A percentile compares a stretch with the other conserved stretches of the same genome.
phyloP scores from a whole-genome alignment of 1,284 basidiomycete species.

The Leccinum subrobustum region DNA sequence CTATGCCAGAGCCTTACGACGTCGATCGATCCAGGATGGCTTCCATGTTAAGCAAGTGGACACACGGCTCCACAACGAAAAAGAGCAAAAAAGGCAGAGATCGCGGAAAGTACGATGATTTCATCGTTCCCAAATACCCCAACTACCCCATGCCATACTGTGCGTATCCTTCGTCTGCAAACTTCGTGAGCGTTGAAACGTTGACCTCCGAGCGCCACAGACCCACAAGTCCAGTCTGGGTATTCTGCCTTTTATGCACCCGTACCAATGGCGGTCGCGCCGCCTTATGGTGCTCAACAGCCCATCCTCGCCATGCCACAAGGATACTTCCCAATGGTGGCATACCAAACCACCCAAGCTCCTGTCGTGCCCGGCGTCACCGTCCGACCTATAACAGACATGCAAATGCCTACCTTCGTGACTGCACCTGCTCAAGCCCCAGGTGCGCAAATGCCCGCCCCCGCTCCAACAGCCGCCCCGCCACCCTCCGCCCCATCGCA shows the following conservation, averaged over 20 bases:
- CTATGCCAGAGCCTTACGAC: constrained; percentile 16
- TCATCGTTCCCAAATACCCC: constrained; percentile 19
- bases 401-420: constrained; percentile 22
- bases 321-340: constrained; percentile 23
- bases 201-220: constrained; percentile 12
- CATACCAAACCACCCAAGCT: constrained; percentile 21
- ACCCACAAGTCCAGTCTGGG: constrained; percentile 21
- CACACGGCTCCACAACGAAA: constrained; percentile 12
- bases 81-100: constrained; percentile 20
- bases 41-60: constrained; percentile 21
- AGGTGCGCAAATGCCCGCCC: constrained; percentile 23
- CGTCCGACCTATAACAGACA: constrained; percentile 4
- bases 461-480: neutral
- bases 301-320: constrained; percentile 31
- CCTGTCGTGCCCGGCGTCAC: constrained; percentile 3
- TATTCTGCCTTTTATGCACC: constrained; percentile 33
- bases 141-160: constrained; percentile 21
- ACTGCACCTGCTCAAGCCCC: neutral
- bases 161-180: constrained; percentile 13
- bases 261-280: constrained; percentile 25
- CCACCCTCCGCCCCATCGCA: constrained; percentile 2
- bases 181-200: neutral
- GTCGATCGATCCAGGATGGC: neutral
- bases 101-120: constrained; percentile 18
- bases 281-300: constrained; percentile 25